Base-by-base conservation (phyloP, 2,329 filamentous ascomycete genomes). In the Aspergillus pseudoterreus region DNA sequence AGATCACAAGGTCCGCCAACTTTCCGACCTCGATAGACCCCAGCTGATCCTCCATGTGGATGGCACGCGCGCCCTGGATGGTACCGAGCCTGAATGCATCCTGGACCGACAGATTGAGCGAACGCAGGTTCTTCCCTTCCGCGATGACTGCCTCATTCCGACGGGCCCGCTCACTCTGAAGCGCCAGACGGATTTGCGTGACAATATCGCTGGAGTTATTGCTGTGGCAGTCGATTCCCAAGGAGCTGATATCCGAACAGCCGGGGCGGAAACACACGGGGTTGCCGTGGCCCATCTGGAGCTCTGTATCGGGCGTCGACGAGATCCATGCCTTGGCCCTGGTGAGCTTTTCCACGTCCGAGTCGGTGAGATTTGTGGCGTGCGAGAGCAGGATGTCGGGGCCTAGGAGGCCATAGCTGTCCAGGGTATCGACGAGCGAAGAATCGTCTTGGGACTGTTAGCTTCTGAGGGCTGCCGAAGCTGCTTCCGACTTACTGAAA, bases 151-250 rank as follows among this genome's bases (percentile, higher is more conserved):
- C 21, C 21, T 59, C 43, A 43, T 62, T 57, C 17, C 57, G 53
- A 6, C 21, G 8, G n/a, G 54, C 52, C 6, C 65, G 56, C 19
- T 59, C 60, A 24, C 58, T 45, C 49, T 65, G 63, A 30, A 70
- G 46, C 2, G 57, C 61, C 10, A 63, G 51, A 1, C 63, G 60
- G 45, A 66, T 63, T 43, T 66, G 61, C 12, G 57, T 58, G 8
- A 63, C 44, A 14, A 69, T 62, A 43, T 63, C 60, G 2, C 51
- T 49, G 2, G 63, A 60, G 46, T 62, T 64, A 52, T 62, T 65
- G 32, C 58, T 60, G 53, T 70, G 65, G 43, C 63, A 69, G 52
- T 70, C 67, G 9, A 68, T 55, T 2, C 67, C 67, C 2, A 70
- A 44, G 1, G 63, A 63, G 9, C 45, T 52, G 14, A 59, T 59